phyloP scores from a whole-genome alignment of 441 rosid species.

The Erodium trifolium region DNA sequence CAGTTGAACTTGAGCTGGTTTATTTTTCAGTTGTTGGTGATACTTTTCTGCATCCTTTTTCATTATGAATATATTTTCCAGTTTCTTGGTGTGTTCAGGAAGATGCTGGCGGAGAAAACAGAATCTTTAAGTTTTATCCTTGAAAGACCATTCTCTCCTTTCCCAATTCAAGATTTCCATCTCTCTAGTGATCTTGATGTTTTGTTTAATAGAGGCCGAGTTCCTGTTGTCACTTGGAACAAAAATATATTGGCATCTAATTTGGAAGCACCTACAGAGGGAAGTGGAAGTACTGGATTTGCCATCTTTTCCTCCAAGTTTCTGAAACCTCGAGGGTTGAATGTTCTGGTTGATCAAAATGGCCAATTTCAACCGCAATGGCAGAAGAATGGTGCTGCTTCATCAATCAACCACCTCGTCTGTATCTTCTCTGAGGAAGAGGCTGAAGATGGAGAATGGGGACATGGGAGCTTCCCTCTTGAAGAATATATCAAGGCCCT shows the following conservation, averaged over 20 bases:
- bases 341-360: constrained; percentile 39
- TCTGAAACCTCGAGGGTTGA: constrained; percentile 47
- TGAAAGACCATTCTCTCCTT: constrained; percentile 77
- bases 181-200: constrained; percentile 45
- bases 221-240: constrained; percentile 69
- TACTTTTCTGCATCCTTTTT: too few relatives aligned
- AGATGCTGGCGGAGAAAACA: too few relatives aligned
- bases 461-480: constrained; percentile 74
- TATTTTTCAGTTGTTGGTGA: too few relatives aligned
- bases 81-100: too few relatives aligned
- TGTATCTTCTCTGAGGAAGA: constrained; percentile 64
- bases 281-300: constrained; percentile 64
- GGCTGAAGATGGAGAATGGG: constrained; percentile 84
- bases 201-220: constrained; percentile 65
- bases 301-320: constrained; percentile 69
- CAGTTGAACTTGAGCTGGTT: too few relatives aligned
- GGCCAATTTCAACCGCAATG: constrained; percentile 26
- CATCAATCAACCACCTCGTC: constrained; percentile 45
- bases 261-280: constrained; percentile 34
- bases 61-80: too few relatives aligned
- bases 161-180: constrained; percentile 59
- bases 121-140: constrained; percentile 34
- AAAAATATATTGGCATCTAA: constrained; percentile 43
- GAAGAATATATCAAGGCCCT: constrained; percentile 85
- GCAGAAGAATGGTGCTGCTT: constrained; percentile 31